Evolutionary conservation across 495 filamentous ascomycete species (phyloP).

Genomic region (Aspergillus cavernicola): DNA sequence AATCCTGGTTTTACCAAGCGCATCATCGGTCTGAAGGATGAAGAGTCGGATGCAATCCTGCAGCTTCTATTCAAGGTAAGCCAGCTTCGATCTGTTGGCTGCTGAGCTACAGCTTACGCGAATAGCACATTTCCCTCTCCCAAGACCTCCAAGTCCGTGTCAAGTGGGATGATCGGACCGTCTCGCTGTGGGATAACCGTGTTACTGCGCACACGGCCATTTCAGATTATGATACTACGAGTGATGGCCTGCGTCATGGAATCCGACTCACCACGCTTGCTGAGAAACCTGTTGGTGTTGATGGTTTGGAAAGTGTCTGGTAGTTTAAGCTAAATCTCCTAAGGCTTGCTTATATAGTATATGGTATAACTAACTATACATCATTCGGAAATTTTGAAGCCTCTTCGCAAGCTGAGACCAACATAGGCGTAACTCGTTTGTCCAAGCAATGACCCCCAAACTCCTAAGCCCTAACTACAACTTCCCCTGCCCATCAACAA

Average conservation of each 20-base stretch:
- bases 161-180: constrained; percentile 40
- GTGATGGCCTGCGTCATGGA: constrained; percentile 42
- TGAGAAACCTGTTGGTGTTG: constrained; percentile 41
- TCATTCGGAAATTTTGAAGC: too few relatives aligned
- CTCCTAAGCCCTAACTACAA: background rate
- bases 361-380: too few relatives aligned
- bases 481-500: constrained; percentile 1
- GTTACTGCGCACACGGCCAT: constrained; percentile 52
- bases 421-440: too few relatives aligned
- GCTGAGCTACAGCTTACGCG: background rate
- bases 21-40: constrained; percentile 7
- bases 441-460: too few relatives aligned
- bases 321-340: background rate
- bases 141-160: constrained; percentile 47
- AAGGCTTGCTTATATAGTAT: too few relatives aligned
- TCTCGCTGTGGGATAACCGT: constrained; percentile 42
- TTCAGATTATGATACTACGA: constrained; percentile 46
- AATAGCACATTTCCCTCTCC: constrained; percentile 37
- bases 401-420: too few relatives aligned
- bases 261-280: constrained; percentile 45
- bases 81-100: background rate
- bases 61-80: constrained; percentile 5
- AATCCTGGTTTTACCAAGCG: constrained; percentile 11
- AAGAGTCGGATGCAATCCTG: constrained; percentile 6
- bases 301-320: constrained; percentile 30